Evolutionary conservation across 257 asterid genomes (phyloP).

Genomic region (Solanum appendiculatum): DNA sequence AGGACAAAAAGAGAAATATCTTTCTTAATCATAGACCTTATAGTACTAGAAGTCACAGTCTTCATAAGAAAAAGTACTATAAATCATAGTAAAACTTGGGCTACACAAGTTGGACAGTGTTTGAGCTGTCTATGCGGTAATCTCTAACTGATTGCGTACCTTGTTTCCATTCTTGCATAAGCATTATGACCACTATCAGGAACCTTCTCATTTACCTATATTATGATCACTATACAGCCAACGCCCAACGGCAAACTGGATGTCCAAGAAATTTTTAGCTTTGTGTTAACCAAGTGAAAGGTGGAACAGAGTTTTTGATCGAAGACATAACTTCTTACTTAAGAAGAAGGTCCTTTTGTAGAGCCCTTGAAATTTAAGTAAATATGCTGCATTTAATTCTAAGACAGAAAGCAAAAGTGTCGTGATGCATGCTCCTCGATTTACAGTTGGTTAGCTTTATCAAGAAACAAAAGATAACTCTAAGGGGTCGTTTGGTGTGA

Average conservation of each 20-base stretch:
- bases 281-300: neutral
- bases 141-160: neutral
- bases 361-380: neutral
- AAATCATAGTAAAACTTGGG: neutral
- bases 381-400: neutral
- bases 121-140: neutral
- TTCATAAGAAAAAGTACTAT: neutral
- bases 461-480: neutral
- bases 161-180: neutral
- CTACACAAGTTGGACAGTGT: neutral
- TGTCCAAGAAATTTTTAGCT: neutral
- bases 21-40: neutral
- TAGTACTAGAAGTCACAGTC: neutral
- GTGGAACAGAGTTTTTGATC: neutral
- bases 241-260: neutral
- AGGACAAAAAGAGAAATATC: neutral
- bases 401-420: neutral
- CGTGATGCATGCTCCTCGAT: neutral
- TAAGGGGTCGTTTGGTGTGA: no score
- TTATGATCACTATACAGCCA: neutral
- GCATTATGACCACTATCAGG: neutral
- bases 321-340: neutral
- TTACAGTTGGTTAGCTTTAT: neutral
- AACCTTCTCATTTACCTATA: neutral
- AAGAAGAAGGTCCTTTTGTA: neutral